A percentile compares a stretch with the other conserved stretches of the same genome.
phyloP scores from a whole-genome alignment of 352 stramenopile species.

The Phytophthora sp. region DNA sequence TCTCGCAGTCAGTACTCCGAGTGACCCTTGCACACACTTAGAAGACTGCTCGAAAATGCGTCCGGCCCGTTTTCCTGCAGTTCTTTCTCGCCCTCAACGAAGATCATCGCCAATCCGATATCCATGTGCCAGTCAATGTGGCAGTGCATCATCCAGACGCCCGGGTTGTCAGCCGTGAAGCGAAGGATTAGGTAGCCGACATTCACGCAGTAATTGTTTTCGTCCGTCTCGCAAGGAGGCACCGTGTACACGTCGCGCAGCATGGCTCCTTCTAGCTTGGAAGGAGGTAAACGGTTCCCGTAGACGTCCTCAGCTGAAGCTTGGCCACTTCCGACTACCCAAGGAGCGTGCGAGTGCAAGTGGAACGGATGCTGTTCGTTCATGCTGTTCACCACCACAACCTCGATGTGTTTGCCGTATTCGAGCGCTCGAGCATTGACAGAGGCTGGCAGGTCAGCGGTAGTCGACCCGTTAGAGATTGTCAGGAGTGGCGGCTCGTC shows the following conservation, averaged over 20 bases:
- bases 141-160: slow-evolving; percentile 44
- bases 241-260: slow-evolving; percentile 29
- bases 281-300: slow-evolving; percentile 10
- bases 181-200: slow-evolving; percentile 32
- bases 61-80: slow-evolving; percentile 8
- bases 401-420: slow-evolving; percentile 31
- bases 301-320: slow-evolving; percentile 11
- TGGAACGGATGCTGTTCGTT: slow-evolving; percentile 41
- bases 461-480: slow-evolving; percentile 18
- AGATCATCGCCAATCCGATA: slow-evolving; percentile 36
- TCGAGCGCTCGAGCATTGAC: slow-evolving; percentile 19
- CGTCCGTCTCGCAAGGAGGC: slow-evolving; percentile 18
- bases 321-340: slow-evolving; percentile 30
- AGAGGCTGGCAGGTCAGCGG: slow-evolving; percentile 9
- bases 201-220: slow-evolving; percentile 9
- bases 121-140: slow-evolving; percentile 43
- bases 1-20: no score
- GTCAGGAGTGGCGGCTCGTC: slow-evolving; percentile 20
- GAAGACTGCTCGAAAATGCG: slow-evolving; percentile 21
- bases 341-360: slow-evolving; percentile 32
- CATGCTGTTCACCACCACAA: slow-evolving; percentile 34
- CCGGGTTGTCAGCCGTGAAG: slow-evolving; percentile 35
- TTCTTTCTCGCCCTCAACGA: slow-evolving; percentile 29
- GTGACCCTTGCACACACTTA: slow-evolving; percentile 27
- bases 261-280: slow-evolving; percentile 26